Base-by-base conservation (phyloP, 495 filamentous ascomycete genomes). In the Immersiella caudata region DNA sequence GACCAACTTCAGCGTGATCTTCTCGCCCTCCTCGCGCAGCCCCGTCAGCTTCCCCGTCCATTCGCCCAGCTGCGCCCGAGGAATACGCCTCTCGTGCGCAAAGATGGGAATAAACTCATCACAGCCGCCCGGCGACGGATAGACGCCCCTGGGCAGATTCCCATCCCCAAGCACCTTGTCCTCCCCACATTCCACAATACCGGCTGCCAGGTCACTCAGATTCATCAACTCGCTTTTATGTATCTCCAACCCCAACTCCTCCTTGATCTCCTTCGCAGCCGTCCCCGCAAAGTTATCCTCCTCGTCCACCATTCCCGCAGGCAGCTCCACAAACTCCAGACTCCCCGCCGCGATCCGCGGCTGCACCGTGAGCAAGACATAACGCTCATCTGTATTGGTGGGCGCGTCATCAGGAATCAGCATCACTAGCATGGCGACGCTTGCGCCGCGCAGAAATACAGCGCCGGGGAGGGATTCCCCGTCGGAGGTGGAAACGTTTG, bases 41-140 rank as follows among this genome's bases (percentile, higher is more conserved):
- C 93, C 93, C 4, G 92, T 94, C 76, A 93, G 78, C 65, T 87
- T 91, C 3, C 92, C 93, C 63, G 86, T 84, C 85, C 91, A 87
- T 46, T 87, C 85, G 63, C 87, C 80, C 69, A 97, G 83, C 70
- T 87, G 83, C 24, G 76, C 78, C 59, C 87, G 81, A 16, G 86
- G 82, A 64, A 96, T 84, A 29, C 86, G 75, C 70, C 90, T 88
- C 79, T 93, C 86, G 76, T 89, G 88, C 65, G 93, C 76, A 72
- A 93, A 94, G 35, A 96, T 79, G 6, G 88, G 89, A 40, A 96
- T 89, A 71, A 89, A 91, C 76, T 96, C 93, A 77, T 97, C 93
- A 70, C 91, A 92, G 0, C 87, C 93, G 0, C 93, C 93, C 2
- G 91, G 83, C 49, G 88, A 91, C 0, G 92, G 91, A 74, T 90